Conservation (phyloP, 2,329 filamentous ascomycete genomes). For the Chaetomium sp. region DNA sequence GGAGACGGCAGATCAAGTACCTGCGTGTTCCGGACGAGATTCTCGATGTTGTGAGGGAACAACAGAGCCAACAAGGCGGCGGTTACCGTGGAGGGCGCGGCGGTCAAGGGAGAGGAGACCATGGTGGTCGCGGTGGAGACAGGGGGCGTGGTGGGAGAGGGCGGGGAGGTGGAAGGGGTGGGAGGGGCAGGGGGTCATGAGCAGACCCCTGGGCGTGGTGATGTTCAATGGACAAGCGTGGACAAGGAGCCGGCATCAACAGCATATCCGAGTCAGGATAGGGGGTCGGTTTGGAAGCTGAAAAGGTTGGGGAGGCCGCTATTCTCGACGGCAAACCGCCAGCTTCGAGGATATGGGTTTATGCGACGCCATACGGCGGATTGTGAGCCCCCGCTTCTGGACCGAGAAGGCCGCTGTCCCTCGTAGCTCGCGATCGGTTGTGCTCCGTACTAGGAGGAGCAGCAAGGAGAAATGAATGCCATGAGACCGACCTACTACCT, state of each 20-base stretch:
- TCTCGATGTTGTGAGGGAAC: slow-evolving; percentile 89
- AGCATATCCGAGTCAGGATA: not conserved
- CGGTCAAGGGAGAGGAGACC: slow-evolving; percentile 56
- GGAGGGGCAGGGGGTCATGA: slow-evolving; percentile 28
- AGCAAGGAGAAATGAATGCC: not conserved
- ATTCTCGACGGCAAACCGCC: not conserved
- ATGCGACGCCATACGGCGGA: not conserved
- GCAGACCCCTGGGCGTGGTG: not conserved
- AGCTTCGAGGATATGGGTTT: not conserved
- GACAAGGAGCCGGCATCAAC: not conserved
- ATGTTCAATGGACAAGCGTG: not conserved
- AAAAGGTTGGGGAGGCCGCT: not conserved
- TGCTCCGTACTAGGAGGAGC: not conserved
- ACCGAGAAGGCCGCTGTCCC: not conserved
- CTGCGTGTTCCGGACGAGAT: slow-evolving; percentile 95
- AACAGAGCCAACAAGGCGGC: slow-evolving; percentile 66
- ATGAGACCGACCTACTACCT: not conserved
- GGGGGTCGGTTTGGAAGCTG: not conserved
- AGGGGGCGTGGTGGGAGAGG: slow-evolving; percentile 54
- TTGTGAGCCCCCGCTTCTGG: not conserved
- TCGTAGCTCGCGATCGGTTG: not conserved
- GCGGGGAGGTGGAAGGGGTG: slow-evolving; percentile 33
- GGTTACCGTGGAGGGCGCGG: slow-evolving; percentile 67
- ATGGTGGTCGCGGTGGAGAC: slow-evolving; percentile 58
- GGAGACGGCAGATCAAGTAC: slow-evolving; percentile 81